Evolutionary conservation across 2,329 filamentous ascomycete genomes (phyloP).

Genomic region (Elsinoe batatas): DNA sequence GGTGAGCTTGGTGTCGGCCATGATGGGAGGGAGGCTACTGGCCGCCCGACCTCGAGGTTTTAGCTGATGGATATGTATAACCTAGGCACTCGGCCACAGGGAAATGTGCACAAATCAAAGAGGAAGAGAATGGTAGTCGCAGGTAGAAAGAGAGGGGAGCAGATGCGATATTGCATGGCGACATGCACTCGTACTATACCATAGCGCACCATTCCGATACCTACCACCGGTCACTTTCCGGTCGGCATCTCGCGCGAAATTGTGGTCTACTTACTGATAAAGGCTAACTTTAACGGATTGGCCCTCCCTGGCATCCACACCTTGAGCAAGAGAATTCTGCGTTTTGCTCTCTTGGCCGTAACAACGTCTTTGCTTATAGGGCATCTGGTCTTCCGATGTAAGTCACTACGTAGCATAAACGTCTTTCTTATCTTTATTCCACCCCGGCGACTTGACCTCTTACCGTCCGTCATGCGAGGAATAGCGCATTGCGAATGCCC

Average conservation of each 20-base stretch:
- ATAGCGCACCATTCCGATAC: too few species aligned
- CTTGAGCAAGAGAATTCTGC: not conserved
- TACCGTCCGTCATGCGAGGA: too few species aligned
- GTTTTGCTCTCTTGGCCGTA: not conserved
- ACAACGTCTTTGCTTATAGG: not conserved
- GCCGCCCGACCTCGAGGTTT: conserved; percentile 25
- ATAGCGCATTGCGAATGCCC: not conserved
- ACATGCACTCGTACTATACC: not conserved
- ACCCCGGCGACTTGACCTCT: not conserved
- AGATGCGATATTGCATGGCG: not conserved
- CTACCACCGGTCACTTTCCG: not conserved
- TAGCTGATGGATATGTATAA: too few species aligned
- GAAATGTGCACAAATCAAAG: conserved; percentile 29
- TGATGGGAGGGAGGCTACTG: conserved; percentile 44
- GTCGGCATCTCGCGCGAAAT: not conserved
- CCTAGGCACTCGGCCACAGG: too few species aligned
- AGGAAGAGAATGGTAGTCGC: conserved; percentile 12
- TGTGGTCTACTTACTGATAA: conserved; percentile 7
- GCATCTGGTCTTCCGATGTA: too few species aligned
- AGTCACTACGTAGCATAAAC: not conserved
- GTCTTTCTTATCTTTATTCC: not conserved
- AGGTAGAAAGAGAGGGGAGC: too few species aligned
- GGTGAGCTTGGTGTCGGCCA: conserved; percentile 47
- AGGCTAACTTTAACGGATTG: conserved; percentile 8
- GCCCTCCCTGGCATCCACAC: not conserved